phyloP scores from a whole-genome alignment of 805 yeast genomes.

The Lipomyces yamanashiensis region DNA sequence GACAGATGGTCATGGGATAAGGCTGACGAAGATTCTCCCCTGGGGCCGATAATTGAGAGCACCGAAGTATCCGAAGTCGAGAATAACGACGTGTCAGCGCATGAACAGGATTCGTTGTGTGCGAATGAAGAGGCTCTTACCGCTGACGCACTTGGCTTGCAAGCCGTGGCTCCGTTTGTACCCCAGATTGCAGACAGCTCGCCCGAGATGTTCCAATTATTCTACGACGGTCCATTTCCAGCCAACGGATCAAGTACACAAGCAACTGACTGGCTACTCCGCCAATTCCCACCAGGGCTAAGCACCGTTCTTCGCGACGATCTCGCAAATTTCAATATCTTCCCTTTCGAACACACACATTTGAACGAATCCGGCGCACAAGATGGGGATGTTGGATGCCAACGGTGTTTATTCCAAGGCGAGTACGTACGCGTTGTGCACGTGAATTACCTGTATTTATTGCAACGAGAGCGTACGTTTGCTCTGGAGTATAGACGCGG shows the following conservation, averaged over 20 bases:
- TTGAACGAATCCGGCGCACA: not conserved
- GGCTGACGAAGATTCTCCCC: not conserved
- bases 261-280: conserved; percentile 3
- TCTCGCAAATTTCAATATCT: not conserved
- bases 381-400: conserved; percentile 1
- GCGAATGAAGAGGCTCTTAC: not conserved
- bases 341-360: conserved; percentile 5
- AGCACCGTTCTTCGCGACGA: not conserved
- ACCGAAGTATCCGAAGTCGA: not conserved
- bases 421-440: not conserved
- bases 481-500: conserved; percentile 5
- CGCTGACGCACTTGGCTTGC: too few relatives aligned
- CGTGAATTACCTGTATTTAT: not conserved
- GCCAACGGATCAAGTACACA: not conserved
- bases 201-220: not conserved
- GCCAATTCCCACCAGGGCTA: conserved; percentile 6
- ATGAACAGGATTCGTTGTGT: not conserved
- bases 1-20: not conserved
- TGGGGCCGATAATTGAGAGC: not conserved
- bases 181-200: not conserved
- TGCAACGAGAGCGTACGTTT: not conserved
- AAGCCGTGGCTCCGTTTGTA: not conserved
- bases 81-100: not conserved
- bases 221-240: conserved; percentile 1
- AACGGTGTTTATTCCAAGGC: not conserved